Conservation (phyloP, 768 basidiomycete species). For the Clitopilus hobsonii region DNA sequence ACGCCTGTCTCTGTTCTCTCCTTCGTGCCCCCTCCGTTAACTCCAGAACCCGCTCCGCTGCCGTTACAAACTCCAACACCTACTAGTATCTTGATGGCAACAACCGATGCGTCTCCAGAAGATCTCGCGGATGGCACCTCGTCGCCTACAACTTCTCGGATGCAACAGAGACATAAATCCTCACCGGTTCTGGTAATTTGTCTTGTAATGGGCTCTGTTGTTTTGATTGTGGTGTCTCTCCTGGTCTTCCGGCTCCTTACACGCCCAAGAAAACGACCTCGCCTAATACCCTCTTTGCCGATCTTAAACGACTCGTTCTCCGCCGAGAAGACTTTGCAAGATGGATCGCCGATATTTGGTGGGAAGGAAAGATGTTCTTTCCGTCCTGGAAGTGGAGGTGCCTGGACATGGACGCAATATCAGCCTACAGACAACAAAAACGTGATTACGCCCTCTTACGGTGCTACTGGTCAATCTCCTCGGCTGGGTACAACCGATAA, state of each 20-base stretch:
- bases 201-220: constrained; percentile 46
- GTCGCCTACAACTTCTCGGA: not conserved
- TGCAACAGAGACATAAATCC: constrained; percentile 28
- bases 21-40: not conserved
- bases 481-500: not conserved
- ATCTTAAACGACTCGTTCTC: constrained; percentile 55
- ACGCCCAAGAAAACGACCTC: constrained; percentile 46
- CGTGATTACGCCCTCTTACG: too few species aligned
- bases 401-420: constrained; percentile 59
- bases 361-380: constrained; percentile 61
- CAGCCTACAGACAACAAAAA: constrained; percentile 22
- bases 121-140: not conserved
- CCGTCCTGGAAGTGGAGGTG: constrained; percentile 33
- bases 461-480: too few species aligned
- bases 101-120: not conserved
- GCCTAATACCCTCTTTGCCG: constrained; percentile 71
- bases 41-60: not conserved
- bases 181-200: constrained; percentile 46
- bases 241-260: constrained; percentile 43
- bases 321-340: constrained; percentile 39
- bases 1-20: not conserved
- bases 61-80: not conserved
- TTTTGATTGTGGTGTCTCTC: constrained; percentile 43
- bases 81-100: not conserved
- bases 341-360: constrained; percentile 75